A percentile compares a stretch with the other conserved stretches of the same genome.
These are phyloP conservation scores for Blastocystis sp. DNA, from an alignment of 352 stramenopile genomes.

Conservation along the genomic window DNA sequence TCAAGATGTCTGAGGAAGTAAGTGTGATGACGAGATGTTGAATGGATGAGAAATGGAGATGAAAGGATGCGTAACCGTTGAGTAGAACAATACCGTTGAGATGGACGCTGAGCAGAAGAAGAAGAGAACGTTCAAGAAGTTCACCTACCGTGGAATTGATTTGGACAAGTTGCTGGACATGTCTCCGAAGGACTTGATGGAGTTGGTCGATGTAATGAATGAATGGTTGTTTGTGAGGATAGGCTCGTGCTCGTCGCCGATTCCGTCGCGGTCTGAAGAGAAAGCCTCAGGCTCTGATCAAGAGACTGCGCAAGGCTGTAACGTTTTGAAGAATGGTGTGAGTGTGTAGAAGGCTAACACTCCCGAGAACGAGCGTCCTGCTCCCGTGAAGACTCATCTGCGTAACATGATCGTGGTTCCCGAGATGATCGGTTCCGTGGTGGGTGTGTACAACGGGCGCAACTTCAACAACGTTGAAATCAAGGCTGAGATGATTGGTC, in stretches of 20 bases:
- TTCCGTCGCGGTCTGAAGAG: too few relatives aligned
- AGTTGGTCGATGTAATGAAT: conserved; percentile 80
- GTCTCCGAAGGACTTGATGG: conserved; percentile 98
- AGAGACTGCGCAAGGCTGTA: conserved; percentile 97
- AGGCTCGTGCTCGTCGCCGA: conserved; percentile 74
- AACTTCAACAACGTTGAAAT: too few relatives aligned
- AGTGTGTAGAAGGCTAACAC: conserved; percentile 74
- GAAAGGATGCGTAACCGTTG: neutral
- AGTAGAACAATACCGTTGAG: neutral
- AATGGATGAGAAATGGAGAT: neutral
- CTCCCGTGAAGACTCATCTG: too few relatives aligned
- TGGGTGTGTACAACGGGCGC: too few relatives aligned
- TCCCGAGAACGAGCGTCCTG: too few relatives aligned
- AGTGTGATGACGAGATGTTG: neutral
- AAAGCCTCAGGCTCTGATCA: conserved; percentile 98
- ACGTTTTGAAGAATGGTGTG: conserved; percentile 98
- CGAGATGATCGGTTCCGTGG: too few relatives aligned
- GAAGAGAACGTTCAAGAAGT: too few relatives aligned
- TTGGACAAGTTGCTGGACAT: conserved; percentile 77
- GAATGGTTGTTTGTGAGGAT: neutral
- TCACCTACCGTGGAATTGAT: too few relatives aligned
- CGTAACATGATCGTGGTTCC: too few relatives aligned
- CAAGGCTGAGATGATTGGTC: too few relatives aligned
- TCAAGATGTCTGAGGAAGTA: conserved; percentile 34
- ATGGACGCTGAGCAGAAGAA: too few relatives aligned